These are phyloP conservation scores for Rhodosporidiobolus odoratus DNA, from an alignment of 768 basidiomycete genomes.

Conservation along the genomic window DNA sequence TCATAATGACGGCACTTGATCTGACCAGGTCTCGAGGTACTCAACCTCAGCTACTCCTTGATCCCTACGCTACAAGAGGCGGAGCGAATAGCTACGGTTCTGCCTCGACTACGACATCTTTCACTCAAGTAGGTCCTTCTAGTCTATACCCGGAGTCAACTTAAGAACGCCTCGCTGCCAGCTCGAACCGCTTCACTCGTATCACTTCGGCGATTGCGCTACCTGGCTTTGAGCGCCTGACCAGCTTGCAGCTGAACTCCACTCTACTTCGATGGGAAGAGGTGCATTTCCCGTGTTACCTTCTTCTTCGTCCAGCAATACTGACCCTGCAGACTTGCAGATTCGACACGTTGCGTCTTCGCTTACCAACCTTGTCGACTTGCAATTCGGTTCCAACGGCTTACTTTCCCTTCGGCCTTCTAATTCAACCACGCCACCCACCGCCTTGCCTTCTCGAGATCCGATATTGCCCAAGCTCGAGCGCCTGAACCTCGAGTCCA, in stretches of 20 bases:
- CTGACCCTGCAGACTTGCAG: neutral
- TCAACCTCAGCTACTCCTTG: slow-evolving; percentile 18
- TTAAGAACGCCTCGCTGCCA: slow-evolving; percentile 44
- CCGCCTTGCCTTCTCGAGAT: neutral
- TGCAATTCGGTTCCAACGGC: slow-evolving; percentile 70
- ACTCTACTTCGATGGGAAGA: slow-evolving; percentile 70
- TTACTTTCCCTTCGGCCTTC: slow-evolving; percentile 48
- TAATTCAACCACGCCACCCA: neutral
- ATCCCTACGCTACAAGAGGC: slow-evolving; percentile 28
- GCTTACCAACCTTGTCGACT: slow-evolving; percentile 38
- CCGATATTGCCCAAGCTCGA: slow-evolving; percentile 46
- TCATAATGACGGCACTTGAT: neutral
- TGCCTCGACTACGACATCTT: slow-evolving; percentile 62
- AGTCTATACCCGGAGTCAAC: slow-evolving; percentile 7
- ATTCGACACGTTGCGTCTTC: slow-evolving; percentile 45
- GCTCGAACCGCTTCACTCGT: slow-evolving; percentile 62
- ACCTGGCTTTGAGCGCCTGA: slow-evolving; percentile 49
- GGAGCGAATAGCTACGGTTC: slow-evolving; percentile 55
- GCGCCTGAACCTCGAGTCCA: slow-evolving; percentile 66
- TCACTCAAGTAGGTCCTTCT: slow-evolving; percentile 64
- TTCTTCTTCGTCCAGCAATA: neutral
- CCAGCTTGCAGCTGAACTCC: slow-evolving; percentile 61
- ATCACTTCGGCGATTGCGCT: slow-evolving; percentile 27
- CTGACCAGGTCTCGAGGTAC: slow-evolving; percentile 12
- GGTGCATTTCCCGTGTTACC: slow-evolving; percentile 46